These are phyloP conservation scores for Gonium pectorale DNA, from an alignment of 139 green algal genomes.

Conservation along the genomic window DNA sequence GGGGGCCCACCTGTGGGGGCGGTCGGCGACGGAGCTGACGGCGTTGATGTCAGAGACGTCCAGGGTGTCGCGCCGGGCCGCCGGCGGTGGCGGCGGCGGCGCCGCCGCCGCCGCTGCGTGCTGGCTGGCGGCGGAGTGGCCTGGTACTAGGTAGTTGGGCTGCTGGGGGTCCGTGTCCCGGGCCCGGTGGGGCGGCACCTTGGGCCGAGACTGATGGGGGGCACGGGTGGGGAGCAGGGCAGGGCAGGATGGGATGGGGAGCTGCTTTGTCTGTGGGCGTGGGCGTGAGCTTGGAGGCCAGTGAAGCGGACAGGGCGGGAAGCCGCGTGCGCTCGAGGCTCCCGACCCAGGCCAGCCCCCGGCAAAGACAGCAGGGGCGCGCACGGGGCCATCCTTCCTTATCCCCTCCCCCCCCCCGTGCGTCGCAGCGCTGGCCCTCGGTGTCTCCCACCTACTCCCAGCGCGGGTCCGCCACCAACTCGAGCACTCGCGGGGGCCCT, in stretches of 20 bases:
- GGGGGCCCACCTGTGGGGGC: background rate
- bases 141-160: conserved; percentile 42
- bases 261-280: background rate
- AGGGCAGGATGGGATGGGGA: background rate
- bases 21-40: background rate
- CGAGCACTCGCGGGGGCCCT: too few species aligned
- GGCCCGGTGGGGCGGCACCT: background rate
- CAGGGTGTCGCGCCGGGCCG: background rate
- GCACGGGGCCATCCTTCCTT: background rate
- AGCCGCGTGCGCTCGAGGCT: background rate
- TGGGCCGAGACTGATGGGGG: conserved; percentile 5
- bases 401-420: too few species aligned
- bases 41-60: conserved; percentile 37
- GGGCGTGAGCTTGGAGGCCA: background rate
- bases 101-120: background rate
- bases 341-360: background rate
- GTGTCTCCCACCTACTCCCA: too few species aligned
- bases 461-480: too few species aligned
- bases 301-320: background rate
- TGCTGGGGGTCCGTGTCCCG: conserved; percentile 48
- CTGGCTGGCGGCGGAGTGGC: background rate
- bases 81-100: too few species aligned
- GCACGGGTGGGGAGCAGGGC: background rate
- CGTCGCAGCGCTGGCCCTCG: too few species aligned
- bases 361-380: background rate